phyloP scores from a whole-genome alignment of 148 eudicot genomes.

The Chenopodium formosanum region DNA sequence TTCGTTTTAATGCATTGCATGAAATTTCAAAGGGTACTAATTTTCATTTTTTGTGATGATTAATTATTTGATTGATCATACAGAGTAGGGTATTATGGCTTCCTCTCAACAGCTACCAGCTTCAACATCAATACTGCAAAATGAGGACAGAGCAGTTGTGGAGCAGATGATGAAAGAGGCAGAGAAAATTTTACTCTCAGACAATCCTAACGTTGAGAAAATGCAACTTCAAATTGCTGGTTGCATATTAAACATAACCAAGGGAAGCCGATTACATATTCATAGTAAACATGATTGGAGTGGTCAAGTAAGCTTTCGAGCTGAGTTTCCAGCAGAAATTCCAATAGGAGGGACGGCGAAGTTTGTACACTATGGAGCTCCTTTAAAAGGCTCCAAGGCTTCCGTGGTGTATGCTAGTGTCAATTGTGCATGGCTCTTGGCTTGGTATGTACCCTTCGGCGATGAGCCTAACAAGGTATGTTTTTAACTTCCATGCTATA shows the following conservation, averaged over 20 bases:
- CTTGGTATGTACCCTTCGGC: conserved; percentile 7
- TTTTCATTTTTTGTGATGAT: neutral
- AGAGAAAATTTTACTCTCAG: neutral
- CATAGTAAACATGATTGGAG: conserved; percentile 11
- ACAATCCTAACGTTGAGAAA: conserved; percentile 3
- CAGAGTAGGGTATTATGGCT: neutral
- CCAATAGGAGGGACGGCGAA: conserved; percentile 14
- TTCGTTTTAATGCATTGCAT: neutral
- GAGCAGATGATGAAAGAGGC: conserved; percentile 15
- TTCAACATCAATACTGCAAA: neutral
- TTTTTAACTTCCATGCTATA: neutral
- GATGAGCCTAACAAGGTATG: conserved; percentile 13
- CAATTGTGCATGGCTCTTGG: conserved; percentile 7
- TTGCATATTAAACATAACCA: conserved; percentile 8
- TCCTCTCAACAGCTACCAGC: neutral
- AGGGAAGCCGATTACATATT: neutral
- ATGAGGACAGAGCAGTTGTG: conserved; percentile 12
- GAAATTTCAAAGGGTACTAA: neutral
- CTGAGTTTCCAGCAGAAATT: neutral
- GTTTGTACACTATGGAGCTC: conserved; percentile 10
- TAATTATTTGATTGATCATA: neutral
- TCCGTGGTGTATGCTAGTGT: conserved; percentile 10
- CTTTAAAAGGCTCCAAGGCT: conserved; percentile 8
- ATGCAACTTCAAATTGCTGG: conserved; percentile 4
- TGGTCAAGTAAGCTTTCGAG: neutral